Base-by-base conservation (phyloP, 768 basidiomycete species). In the Lactifluus hygrophoroides region DNA sequence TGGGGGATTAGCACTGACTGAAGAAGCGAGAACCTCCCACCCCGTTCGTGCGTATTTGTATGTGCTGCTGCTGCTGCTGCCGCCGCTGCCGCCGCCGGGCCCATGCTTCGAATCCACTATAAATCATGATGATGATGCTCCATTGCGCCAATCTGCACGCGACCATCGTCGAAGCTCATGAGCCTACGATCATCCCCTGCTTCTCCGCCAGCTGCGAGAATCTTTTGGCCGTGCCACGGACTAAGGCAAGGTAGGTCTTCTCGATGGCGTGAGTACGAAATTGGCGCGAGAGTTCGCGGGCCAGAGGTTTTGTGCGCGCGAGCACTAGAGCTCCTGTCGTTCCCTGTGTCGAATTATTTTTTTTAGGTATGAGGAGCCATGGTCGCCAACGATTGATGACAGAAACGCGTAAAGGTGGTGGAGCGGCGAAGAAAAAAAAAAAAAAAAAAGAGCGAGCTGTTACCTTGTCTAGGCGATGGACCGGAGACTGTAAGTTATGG, bases 401-500 rank as follows among this genome's bases (percentile, higher is more conserved):
- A 23, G 17, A n/a, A n/a, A n/a, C n/a, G n/a, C n/a, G n/a, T n/a
- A n/a, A n/a, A n/a, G n/a, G n/a, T n/a, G n/a, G n/a, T n/a, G n/a
- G n/a, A n/a, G n/a, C n/a, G n/a, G n/a, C n/a, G n/a, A n/a, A n/a
- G n/a, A n/a, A n/a, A n/a, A n/a, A n/a, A n/a, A n/a, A n/a, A n/a
- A n/a, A n/a, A n/a, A n/a, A n/a, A n/a, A n/a, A n/a, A n/a, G n/a
- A n/a, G n/a, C n/a, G n/a, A n/a, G n/a, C n/a, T n/a, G n/a, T n/a
- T 51, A 62, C 63, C 61, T 64, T 64, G 61, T 64, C 63, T 30
- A 64, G 47, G 10, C 63, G 61, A 53, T 64, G 63, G 21, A 64
- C 57, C 17, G 61, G 63, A 53, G n/a, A n/a, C n/a, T n/a, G n/a
- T n/a, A n/a, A n/a, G n/a, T n/a, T 54, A 64, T 19, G 62, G 62